Base-by-base conservation (phyloP, 306 rosid species). In the Trichosanthes cucumerina region DNA sequence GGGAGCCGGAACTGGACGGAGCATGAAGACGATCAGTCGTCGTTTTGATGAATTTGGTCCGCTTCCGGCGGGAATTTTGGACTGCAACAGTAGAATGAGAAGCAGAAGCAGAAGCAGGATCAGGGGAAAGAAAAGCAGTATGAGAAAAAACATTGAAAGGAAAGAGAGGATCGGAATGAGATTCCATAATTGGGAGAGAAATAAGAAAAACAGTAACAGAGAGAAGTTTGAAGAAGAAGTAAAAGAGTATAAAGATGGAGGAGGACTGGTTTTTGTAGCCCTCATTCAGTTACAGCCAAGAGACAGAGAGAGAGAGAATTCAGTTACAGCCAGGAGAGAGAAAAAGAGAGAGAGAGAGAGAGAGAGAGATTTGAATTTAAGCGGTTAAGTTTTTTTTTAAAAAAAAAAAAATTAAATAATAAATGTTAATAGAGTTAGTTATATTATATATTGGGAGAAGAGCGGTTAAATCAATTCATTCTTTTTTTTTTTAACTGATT, bases 31-130 rank as follows among this genome's bases (percentile, higher is more conserved):
- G 53, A 52, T 58, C 82, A 44, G 31, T 47, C 24, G 31, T 54
- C 21, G 78, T 9, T 33, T 73, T 62, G 69, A 69, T 80, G 38
- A 72, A 53, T 38, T 79, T 84, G 23, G 87, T 64, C 11, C 91
- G 85, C 80, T 86, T 90, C 82, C 80, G 85, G 6, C 86, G 65
- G 1, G 86, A 80, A 50, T 75, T 81, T 34, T 79, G 83, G 26
- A 3, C 9, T 5, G 19, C 19, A 33, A 19, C 4, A 3, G 36
- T 0, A 24, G 52, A 24, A 46, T 36, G 0, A 3, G 56, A 15
- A 50, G n/a, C 14, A 11, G 9, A 1, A 43, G 47, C n/a, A 3
- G 56, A 15, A 50, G n/a, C 14, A 11, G 9, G 1, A 43, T n/a
- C n/a, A 15, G 54, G 6, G 54, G 54, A 11, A 6, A 49, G 15